Evolutionary conservation across 805 yeast species (phyloP), one percentile per base, ranked within the genome.

Genomic region (Barnettozyma botsteinii): DNA sequence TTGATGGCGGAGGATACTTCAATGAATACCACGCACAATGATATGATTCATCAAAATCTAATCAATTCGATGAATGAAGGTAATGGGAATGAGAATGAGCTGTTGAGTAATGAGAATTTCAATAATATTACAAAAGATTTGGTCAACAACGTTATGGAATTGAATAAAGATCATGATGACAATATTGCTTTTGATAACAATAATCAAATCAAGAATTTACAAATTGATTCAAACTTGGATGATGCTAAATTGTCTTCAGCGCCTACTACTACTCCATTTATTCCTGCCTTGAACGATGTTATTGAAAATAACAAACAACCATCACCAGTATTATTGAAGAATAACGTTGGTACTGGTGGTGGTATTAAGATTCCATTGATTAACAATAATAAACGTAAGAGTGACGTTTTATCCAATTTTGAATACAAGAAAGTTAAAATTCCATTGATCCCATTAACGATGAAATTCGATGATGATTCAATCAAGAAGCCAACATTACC

Each of bases 351-450:
- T n/a, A n/a, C n/a, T n/a, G n/a, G n/a, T n/a, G n/a, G n/a, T n/a
- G n/a, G n/a, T n/a, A n/a, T n/a, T n/a, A 27, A 27, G 30, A 29
- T 21, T 7, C 9, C 23, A 21, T 21, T 21, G 23, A 21, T 21
- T 6, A 29, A 15, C 28, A 17, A 15, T 3, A 25, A 3, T 37
- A 51, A 53, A 48, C 46, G 56, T 32, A 42, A 45, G 14, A 47
- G 43, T 45, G 55, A 50, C 38, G 41, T 43, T 5, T 32, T 55
- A 26, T 43, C 50, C 7, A 46, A 37, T 21, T 52, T 55, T 36
- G 50, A 48, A 8, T 39, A 49, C 25, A 56, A 56, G 44, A 56
- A 48, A 41, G 50, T 47, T 15, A 56, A 49, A 36, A 52, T 56
- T 18, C 49, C 57, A 11, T 38, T 56, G 41, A 56, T 56, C 33